Evolutionary conservation across 345 rosid genomes (phyloP).

Genomic region (Barbarea vulgaris): DNA sequence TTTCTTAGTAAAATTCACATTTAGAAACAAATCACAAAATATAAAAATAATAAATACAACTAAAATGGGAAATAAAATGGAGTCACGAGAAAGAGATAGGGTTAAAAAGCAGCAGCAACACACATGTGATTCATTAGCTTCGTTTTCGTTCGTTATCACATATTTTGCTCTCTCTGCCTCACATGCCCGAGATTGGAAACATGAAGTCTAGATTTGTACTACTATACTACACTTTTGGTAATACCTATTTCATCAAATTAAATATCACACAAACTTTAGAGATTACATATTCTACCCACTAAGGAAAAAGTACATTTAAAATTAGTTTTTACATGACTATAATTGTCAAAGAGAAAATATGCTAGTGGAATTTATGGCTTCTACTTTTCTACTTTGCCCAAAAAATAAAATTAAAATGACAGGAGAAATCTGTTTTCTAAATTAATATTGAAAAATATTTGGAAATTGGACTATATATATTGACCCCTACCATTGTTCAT

Average conservation of each 20-base stretch:
- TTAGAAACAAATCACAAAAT: constrained; percentile 14
- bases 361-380: not conserved
- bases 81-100: constrained; percentile 37
- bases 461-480: constrained; percentile 12
- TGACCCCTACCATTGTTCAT: not conserved
- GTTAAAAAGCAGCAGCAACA: constrained; percentile 16
- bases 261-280: not conserved
- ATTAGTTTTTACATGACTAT: not conserved
- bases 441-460: not conserved
- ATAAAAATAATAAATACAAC: not conserved
- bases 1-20: not conserved
- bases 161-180: constrained; percentile 23
- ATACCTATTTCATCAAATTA: not conserved
- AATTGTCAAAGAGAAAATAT: not conserved
- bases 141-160: constrained; percentile 23
- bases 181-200: constrained; percentile 40
- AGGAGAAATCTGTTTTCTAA: constrained; percentile 21
- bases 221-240: not conserved
- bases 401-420: not conserved
- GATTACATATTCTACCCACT: not conserved
- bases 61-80: not conserved
- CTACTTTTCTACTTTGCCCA: not conserved
- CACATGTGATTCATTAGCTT: constrained; percentile 30
- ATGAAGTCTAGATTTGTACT: constrained; percentile 32
- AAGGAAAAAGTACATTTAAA: not conserved